Evolutionary conservation across 208 protist species (phyloP), one percentile per base, ranked within the genome.

Genomic region (Leishmania martiniquensis): DNA sequence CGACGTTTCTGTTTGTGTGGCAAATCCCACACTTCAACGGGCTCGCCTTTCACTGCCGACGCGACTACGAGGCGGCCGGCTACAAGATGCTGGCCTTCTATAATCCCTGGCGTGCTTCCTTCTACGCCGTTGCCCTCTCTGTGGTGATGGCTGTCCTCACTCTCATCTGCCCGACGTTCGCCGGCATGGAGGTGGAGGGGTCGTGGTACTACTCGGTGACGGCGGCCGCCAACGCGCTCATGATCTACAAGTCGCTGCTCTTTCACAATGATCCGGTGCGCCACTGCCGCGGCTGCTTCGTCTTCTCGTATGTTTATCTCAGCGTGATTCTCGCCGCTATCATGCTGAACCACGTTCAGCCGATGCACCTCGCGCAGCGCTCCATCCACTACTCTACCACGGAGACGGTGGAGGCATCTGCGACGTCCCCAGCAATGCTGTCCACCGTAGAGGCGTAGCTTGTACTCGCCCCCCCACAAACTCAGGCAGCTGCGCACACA

Each of bases 11-110:
- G 25, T 91, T 97, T 75, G 83, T 93, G 20, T 98, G 95, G 94
- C 95, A 98, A 85, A 97, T 98, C 72, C 95, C 95, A 42, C 95
- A 98, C 82, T 98, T 98, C 71, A 89, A 96, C 81, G 91, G 94
- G 13, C 84, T 98, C 13, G 88, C 91, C 54, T 98, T 96, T 78
- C 90, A 97, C 80, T 97, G 93, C 78, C 86, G 94, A 20, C 87
- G 93, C 52, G 95, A 98, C 83, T 98, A 98, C 77, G 86, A 96
- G 82, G 81, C 81, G 37, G 95, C 94, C 4, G 95, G 95, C 34
- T 98, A 97, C 87, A 91, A 94, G 76, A 98, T 98, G 95, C 85
- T 98, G 4, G 90, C 93, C 51, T 95, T 91, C 78, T 94, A 89
- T 67, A 91, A 96, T 78, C 91, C 92, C 17, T 95, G 89, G 89